These are phyloP conservation scores for Gastrolobium villosum DNA, from an alignment of 306 rosid species.

Conservation along the genomic window DNA sequence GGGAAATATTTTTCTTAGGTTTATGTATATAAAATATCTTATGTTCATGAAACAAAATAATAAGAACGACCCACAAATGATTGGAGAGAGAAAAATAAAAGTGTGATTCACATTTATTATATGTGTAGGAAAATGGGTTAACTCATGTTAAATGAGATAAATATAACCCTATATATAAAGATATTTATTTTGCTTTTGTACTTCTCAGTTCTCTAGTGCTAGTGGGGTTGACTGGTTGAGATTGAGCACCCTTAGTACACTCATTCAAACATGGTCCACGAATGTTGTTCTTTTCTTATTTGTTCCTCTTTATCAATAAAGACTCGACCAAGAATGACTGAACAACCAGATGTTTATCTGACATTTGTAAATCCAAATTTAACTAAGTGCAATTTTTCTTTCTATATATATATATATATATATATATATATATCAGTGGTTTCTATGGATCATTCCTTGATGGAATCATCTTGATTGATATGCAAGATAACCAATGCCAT, in stretches of 20 bases:
- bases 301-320: neutral
- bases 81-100: too few species aligned
- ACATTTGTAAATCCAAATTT: neutral
- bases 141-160: too few species aligned
- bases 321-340: neutral
- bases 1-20: too few species aligned
- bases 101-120: too few species aligned
- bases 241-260: neutral
- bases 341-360: neutral
- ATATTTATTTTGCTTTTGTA: neutral
- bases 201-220: neutral
- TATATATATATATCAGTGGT: too few species aligned
- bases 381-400: slow-evolving; percentile 8
- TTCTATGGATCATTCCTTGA: neutral
- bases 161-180: too few species aligned
- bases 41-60: too few species aligned
- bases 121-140: too few species aligned
- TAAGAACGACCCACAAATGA: too few species aligned
- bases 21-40: too few species aligned
- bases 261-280: neutral
- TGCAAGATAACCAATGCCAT: slow-evolving; percentile 22
- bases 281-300: slow-evolving; percentile 24
- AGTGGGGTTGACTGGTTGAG: too few species aligned
- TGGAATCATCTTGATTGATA: slow-evolving; percentile 35
- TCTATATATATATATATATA: neutral